Evolutionary conservation across 768 basidiomycete species (phyloP), one percentile per base, ranked within the genome.

Genomic region (Xerocomellus dryophilus): DNA sequence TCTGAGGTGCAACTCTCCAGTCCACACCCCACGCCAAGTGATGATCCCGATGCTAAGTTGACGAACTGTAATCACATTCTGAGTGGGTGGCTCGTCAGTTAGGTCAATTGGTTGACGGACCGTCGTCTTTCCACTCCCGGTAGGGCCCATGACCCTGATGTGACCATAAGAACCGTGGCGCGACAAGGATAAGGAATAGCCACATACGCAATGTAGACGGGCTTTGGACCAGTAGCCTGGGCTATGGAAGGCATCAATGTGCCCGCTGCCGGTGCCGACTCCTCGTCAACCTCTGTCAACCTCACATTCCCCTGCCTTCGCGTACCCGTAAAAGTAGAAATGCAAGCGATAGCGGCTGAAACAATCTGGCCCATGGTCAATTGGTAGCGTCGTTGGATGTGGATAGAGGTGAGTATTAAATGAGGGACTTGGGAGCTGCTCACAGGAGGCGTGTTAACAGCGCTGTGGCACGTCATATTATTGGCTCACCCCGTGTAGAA

Each of bases 1-100:
- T 69, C 61, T 0, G 66, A 57, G 7, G 73, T 74, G 29, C 65
- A 69, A 42, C 74, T 75, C 51, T 71, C 66, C 43, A 74, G 44
- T 17, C 66, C 70, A 45, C 51, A 53, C 7, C 73, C 71, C 20
- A 73, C 66, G 29, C 60, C 51, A 6, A 71, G 62, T 1, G 56
- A 50, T 10, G 72, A 71, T 4, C 56, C 66, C 14, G 71, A 65
- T 7, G 51, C 65, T 18, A 62, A 50, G 60, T 74, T 74, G 51
- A 74, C 66, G 31, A 74, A 72, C 73, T 74, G 39, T 8, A 40
- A 25, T 1, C 9, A 6, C 14, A 25, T 38, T 11, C n/a, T 51
- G 41, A 54, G 53, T 34, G 43, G 35, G 40, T 11, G 42, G 18
- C 9, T 39, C 18, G 39, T 32, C 38, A 47, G 21, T 23, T 5